Evolutionary conservation across 306 rosid species (phyloP), one percentile per base, ranked within the genome.

Genomic region (Cucurbita argyrosperma): DNA sequence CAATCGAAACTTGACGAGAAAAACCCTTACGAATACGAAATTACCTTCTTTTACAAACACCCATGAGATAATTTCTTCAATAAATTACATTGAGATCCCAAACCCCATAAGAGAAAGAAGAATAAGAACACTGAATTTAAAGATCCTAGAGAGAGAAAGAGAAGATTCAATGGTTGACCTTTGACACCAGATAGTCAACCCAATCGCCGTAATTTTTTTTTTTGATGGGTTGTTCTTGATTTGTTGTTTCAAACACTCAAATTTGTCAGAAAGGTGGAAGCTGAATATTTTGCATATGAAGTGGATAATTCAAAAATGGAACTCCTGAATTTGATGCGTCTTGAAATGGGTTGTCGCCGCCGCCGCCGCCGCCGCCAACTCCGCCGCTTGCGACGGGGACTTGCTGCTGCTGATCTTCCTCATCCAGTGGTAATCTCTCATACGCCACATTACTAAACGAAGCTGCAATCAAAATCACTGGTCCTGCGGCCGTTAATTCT

Each of bases 371-470:
- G 4, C 61, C 38, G 26, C 26, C 26, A 26, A 26, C 26, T 14
- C 52, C 76, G 4, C 30, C 4, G 13, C 13, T 47, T 13, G 13
- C 10, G 4, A 47, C 39, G 7, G 14, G 51, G 46, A 10, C 42
- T 58, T 64, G 77, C 54, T 58, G 70, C 45, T 74, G 70, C 45
- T 74, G 56, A 30, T 74, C 78, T 26, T 74, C 78, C 60, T 74
- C 78, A 15, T 60, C 78, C 71, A 74, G 21, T 53, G 78, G 78
- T 45, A 74, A 50, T 60, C 78, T 74, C 71, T 74, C 78, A 49
- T 74, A 74, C 35, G 78, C 71, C 49, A 74, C 78, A 57, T 74
- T 74, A 16, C 60, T 74, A 61, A 74, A 74, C n/a, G 78, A 74
- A 26, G 78, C 56, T 13, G 78, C 78, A 19, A 74, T 74, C 47